Evolutionary conservation across 768 basidiomycete genomes (phyloP), one percentile per base, ranked within the genome.

Genomic region (Galerina sulciceps): DNA sequence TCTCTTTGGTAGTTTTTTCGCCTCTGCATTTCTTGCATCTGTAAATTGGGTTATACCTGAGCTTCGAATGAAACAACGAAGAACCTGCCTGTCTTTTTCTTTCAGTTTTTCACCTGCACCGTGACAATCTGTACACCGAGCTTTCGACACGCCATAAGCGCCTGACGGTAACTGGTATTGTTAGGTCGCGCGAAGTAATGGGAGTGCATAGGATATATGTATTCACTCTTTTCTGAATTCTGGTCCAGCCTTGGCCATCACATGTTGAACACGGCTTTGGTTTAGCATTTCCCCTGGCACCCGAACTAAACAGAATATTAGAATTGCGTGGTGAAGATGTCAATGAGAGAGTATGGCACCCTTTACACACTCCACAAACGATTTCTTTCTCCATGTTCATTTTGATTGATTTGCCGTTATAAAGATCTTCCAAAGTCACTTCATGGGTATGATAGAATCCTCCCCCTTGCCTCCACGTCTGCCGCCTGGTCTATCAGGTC

Each of bases 21-120:
- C 95, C 96, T 67, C 95, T 94, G 75, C 96, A 99, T 69, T 93
- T 96, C 75, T 96, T 98, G 76, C 96, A 98, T 64, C 95, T 96
- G 26, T 8, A 15, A 6, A 4, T 38, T 4, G 13, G 11, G 31
- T 20, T 31, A 10, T 54, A 9, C 37, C 18, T 6, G 4, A 6
- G 40, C 6, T 14, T 8, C 22, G 6, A 14, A 47, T 40, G 9
- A 11, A 50, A 37, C 35, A 45, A 55, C 15, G 6, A 57, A 47
- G 14, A 43, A 67, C 82, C 17, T 62, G 93, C 93, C 87, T 78
- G 65, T 96, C 94, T 67, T 94, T 94, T 65, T 94, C 93, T 58
- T 87, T 86, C 41, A 94, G 71, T 65, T 85, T 90, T 67, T 84
- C 83, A 5, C 91, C 90, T 55, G 72, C 73, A 1, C 90, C 91